A percentile compares a stretch with the other conserved stretches of the same genome.
These are phyloP conservation scores for Thermothelomyces thermophilus DNA, from an alignment of 2,329 filamentous ascomycete genomes.

Conservation along the genomic window DNA sequence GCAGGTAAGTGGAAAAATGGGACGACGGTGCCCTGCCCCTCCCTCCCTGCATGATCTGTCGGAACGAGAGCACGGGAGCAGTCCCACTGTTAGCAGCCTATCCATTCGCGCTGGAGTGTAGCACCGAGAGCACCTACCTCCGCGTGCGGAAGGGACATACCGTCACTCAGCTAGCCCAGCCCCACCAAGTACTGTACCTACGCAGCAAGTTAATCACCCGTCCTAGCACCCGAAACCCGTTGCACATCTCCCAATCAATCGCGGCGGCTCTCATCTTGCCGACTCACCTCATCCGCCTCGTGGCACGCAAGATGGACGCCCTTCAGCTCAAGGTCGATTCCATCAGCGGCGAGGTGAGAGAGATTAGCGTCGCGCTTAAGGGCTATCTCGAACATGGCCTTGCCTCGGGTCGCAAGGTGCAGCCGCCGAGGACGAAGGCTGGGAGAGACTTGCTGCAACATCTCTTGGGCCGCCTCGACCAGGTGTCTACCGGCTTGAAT, in stretches of 20 bases:
- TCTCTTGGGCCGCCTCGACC: slow-evolving; percentile 20
- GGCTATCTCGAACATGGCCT: slow-evolving; percentile 19
- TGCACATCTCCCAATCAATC: slow-evolving; percentile 10
- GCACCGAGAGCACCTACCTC: no score
- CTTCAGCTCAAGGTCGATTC: slow-evolving; percentile 21
- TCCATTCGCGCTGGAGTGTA: no score
- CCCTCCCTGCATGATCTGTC: no score
- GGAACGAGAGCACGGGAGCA: no score
- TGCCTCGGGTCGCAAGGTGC: slow-evolving; percentile 20
- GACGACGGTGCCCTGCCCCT: no score
- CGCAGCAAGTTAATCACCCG: no score
- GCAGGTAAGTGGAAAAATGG: no score
- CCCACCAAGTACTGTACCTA: neutral
- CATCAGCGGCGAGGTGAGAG: slow-evolving; percentile 20
- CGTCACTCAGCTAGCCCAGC: neutral
- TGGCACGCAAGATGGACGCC: slow-evolving; percentile 24
- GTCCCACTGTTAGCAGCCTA: no score
- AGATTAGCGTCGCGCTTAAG: slow-evolving; percentile 19
- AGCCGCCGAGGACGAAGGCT: slow-evolving; percentile 22
- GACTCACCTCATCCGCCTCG: slow-evolving; percentile 13
- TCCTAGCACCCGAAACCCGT: neutral
- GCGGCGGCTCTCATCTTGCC: neutral
- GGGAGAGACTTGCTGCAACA: slow-evolving; percentile 21
- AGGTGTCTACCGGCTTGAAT: slow-evolving; percentile 14
- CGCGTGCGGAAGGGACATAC: no score